Percentiles rank a stretch among this genome's conserved stretches.
Evolutionary conservation across 257 asterid species (phyloP).

Genomic region (Galeopsis tetrahit): DNA sequence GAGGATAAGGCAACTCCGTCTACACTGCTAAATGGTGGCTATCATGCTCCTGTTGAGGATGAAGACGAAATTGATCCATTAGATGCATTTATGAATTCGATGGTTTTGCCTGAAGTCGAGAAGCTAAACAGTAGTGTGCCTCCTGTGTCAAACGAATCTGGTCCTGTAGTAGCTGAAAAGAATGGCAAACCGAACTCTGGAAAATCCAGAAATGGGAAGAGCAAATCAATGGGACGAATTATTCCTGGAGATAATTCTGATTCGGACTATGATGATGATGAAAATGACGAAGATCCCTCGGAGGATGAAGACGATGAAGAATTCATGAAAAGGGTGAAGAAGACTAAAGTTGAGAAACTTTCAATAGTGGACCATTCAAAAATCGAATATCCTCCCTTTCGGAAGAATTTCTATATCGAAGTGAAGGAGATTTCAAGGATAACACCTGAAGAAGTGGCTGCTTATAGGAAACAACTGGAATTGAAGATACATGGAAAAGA

Average conservation of each 20-base stretch:
- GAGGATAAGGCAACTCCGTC: constrained; percentile 42
- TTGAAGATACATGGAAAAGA: constrained; percentile 89
- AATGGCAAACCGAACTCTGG: constrained; percentile 43
- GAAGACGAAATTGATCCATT: constrained; percentile 88
- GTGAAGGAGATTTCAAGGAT: constrained; percentile 77
- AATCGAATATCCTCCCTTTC: constrained; percentile 69
- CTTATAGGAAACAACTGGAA: constrained; percentile 74
- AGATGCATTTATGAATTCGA: constrained; percentile 86
- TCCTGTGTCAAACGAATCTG: constrained; percentile 41
- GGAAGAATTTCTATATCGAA: constrained; percentile 86
- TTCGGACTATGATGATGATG: constrained; percentile 64
- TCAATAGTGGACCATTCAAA: constrained; percentile 86
- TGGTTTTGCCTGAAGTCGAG: constrained; percentile 91
- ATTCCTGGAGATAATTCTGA: constrained; percentile 86
- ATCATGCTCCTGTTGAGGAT: constrained; percentile 41
- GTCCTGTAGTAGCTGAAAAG: constrained; percentile 47
- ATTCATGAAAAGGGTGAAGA: constrained; percentile 86
- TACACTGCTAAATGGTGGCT: constrained; percentile 47
- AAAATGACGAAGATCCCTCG: constrained; percentile 56
- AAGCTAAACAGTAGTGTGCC: constrained; percentile 54
- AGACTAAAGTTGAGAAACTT: constrained; percentile 85
- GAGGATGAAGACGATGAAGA: constrained; percentile 94
- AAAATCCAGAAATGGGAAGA: constrained; percentile 44
- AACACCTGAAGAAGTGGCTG: constrained; percentile 76
- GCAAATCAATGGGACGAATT: constrained; percentile 69